Evolutionary conservation across 495 filamentous ascomycete species (phyloP).

Genomic region (Penicillium maclennaniae): DNA sequence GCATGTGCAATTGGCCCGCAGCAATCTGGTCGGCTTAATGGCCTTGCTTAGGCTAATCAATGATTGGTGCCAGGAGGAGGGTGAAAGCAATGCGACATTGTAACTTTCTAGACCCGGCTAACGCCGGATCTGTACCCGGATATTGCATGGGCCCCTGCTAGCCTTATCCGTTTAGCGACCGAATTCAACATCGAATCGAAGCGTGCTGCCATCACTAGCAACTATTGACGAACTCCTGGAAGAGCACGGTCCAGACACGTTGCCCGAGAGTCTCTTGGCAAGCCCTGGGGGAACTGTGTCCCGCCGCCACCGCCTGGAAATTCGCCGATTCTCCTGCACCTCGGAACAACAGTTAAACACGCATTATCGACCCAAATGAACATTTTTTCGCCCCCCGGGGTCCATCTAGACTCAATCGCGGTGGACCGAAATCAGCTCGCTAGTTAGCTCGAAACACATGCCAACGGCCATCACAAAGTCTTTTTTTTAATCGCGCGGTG

Average conservation of each 20-base stretch:
- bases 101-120: conserved; percentile 31
- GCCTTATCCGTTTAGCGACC: conserved; percentile 18
- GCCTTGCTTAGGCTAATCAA: conserved; percentile 4
- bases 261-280: not conserved
- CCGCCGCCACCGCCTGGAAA: not conserved
- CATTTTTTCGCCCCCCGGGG: not conserved
- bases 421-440: not conserved
- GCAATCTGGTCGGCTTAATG: conserved; percentile 8
- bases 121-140: conserved; percentile 23
- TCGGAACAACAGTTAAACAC: not conserved
- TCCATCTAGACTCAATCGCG: not conserved
- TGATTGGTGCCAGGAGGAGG: conserved; percentile 7
- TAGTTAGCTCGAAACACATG: conserved; percentile 4
- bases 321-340: not conserved
- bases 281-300: not conserved
- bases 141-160: conserved; percentile 14
- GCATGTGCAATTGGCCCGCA: conserved; percentile 23
- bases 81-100: conserved; percentile 26
- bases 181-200: conserved; percentile 4
- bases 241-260: conserved; percentile 1
- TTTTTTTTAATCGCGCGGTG: conserved; percentile 12
- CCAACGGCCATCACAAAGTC: conserved; percentile 3
- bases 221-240: conserved; percentile 1
- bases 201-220: not conserved
- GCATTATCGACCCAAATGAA: not conserved